Conservation (phyloP, 2,329 filamentous ascomycete genomes). For the Diaporthe destruens region DNA sequence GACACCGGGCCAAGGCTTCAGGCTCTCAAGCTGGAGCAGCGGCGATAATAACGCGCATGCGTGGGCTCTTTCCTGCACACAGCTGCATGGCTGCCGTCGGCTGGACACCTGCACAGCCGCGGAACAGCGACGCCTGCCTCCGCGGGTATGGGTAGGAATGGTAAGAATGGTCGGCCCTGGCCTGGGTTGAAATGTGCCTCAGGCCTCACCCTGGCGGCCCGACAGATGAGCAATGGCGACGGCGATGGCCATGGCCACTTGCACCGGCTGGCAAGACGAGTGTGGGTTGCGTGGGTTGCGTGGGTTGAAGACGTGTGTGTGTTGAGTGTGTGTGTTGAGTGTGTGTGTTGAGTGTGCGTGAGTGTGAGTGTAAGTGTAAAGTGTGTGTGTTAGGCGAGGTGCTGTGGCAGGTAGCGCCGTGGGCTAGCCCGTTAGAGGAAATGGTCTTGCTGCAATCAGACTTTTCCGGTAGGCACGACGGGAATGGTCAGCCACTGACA, state of each 20-base stretch:
- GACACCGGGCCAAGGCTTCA: constrained; percentile 13
- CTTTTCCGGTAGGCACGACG: constrained; percentile 18
- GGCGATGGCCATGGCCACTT: background rate
- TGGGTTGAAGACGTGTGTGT: background rate
- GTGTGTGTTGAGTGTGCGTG: background rate
- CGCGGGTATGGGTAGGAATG: background rate
- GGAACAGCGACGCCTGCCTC: constrained; percentile 28
- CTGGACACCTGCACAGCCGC: constrained; percentile 9
- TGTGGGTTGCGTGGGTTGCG: background rate
- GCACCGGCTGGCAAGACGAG: constrained; percentile 3
- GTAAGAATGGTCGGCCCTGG: background rate
- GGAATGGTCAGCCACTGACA: constrained; percentile 27
- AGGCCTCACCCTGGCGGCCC: background rate
- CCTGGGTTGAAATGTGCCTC: constrained; percentile 22
- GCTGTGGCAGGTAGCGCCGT: background rate
- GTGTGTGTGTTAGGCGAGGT: background rate
- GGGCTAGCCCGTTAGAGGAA: background rate
- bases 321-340: background rate
- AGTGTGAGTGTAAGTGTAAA: no score
- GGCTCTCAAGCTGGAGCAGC: constrained; percentile 16
- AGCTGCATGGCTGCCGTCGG: no score
- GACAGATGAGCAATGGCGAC: constrained; percentile 8
- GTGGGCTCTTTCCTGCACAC: background rate
- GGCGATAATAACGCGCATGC: background rate
- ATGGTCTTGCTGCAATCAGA: constrained; percentile 24